Evolutionary conservation across 2,329 filamentous ascomycete species (phyloP).

Genomic region (Neonectria neomacrospora): DNA sequence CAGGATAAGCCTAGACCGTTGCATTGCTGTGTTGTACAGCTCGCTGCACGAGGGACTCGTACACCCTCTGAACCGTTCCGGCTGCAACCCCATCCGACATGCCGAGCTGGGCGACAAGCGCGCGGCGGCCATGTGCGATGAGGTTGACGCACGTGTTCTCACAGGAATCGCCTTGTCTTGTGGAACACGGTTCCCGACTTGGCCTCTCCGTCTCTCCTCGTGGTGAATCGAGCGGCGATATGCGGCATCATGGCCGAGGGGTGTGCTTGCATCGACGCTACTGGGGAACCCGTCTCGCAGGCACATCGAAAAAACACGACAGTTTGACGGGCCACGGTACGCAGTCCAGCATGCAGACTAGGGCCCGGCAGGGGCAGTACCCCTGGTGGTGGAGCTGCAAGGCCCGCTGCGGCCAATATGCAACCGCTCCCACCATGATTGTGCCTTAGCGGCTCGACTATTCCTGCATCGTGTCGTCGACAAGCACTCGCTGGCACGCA

Average conservation of each 20-base stretch:
- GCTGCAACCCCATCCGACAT: conserved; percentile 10
- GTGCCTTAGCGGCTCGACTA: conserved; percentile 36
- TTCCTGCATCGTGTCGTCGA: conserved; percentile 37
- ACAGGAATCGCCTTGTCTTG: conserved; percentile 21
- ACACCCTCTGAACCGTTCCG: conserved; percentile 13
- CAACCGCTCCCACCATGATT: conserved; percentile 40
- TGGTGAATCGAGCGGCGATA: conserved; percentile 36
- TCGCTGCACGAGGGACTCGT: not conserved
- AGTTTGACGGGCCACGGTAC: conserved; percentile 33
- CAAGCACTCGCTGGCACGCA: conserved; percentile 39
- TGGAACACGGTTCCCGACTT: conserved; percentile 1
- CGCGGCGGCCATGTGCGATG: conserved; percentile 18
- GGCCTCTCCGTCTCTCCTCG: conserved; percentile 18
- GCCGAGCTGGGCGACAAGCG: conserved; percentile 5
- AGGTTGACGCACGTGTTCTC: conserved; percentile 26
- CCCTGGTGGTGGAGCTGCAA: conserved; percentile 40
- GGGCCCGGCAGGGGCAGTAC: conserved; percentile 37
- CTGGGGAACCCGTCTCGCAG: conserved; percentile 19
- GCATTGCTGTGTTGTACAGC: conserved; percentile 8
- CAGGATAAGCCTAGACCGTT: conserved; percentile 13
- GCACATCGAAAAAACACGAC: conserved; percentile 32
- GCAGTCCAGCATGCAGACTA: conserved; percentile 32
- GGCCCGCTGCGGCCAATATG: conserved; percentile 41
- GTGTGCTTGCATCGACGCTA: conserved; percentile 35
- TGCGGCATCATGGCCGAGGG: conserved; percentile 38